Conservation (phyloP, 495 filamentous ascomycete species). For the Penicillium atrosanguineum region DNA sequence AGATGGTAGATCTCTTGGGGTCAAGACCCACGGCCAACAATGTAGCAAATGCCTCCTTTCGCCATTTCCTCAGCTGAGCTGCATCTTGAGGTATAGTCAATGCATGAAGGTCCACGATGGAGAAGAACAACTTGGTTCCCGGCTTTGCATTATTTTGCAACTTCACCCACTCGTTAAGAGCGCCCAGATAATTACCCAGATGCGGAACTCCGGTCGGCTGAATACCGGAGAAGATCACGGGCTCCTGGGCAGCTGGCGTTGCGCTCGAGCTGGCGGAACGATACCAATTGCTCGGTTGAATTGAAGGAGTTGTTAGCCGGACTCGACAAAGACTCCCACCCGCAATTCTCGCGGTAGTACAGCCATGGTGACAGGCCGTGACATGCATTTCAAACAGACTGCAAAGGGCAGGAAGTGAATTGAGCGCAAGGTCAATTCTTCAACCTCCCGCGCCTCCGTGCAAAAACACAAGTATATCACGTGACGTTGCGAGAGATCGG, state of each 20-base stretch:
- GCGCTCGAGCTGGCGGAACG: slow-evolving; percentile 15
- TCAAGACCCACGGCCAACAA: slow-evolving; percentile 82
- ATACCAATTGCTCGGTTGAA: slow-evolving; percentile 6
- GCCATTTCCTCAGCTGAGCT: slow-evolving; percentile 55
- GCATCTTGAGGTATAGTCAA: slow-evolving; percentile 73
- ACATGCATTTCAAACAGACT: slow-evolving; percentile 8
- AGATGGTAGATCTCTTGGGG: slow-evolving; percentile 72
- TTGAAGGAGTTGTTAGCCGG: neutral
- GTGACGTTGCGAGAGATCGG: slow-evolving; percentile 1
- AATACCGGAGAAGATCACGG: slow-evolving; percentile 83
- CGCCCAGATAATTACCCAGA: slow-evolving; percentile 93
- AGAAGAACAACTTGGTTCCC: slow-evolving; percentile 67
- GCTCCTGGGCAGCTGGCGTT: slow-evolving; percentile 7
- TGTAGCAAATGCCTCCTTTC: slow-evolving; percentile 71
- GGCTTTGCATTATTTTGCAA: slow-evolving; percentile 62
- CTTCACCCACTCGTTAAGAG: slow-evolving; percentile 79
- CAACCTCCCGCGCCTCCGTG: neutral
- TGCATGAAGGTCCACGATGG: slow-evolving; percentile 89
- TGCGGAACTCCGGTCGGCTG: slow-evolving; percentile 97
- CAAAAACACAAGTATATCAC: slow-evolving; percentile 6
- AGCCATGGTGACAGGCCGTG: neutral
- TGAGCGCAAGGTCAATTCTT: neutral
- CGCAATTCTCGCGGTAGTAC: neutral
- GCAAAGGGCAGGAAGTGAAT: neutral
- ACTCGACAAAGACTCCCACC: neutral